These are phyloP conservation scores for Adansonia gregorii DNA, from an alignment of 441 rosid genomes.

Conservation along the genomic window DNA sequence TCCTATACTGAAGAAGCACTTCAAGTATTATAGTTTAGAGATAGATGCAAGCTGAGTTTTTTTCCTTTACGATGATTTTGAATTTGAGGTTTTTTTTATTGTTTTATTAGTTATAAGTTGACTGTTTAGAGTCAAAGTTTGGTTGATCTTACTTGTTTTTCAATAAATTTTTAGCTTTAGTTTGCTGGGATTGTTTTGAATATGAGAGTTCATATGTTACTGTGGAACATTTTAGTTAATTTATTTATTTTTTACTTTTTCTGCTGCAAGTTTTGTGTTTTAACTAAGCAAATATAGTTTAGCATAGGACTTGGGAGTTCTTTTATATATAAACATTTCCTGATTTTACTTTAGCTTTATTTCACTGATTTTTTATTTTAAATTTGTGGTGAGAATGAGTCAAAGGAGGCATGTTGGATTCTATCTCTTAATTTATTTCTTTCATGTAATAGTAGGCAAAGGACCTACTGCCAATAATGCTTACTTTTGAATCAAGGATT, in stretches of 20 bases:
- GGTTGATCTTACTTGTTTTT: too few relatives aligned
- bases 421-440: constrained; percentile 6
- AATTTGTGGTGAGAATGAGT: background rate
- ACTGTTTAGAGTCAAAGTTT: too few relatives aligned
- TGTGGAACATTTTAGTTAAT: background rate
- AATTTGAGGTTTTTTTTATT: too few relatives aligned
- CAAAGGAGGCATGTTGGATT: background rate
- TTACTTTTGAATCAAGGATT: background rate
- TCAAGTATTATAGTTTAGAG: too few relatives aligned
- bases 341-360: background rate
- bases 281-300: background rate
- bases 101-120: too few relatives aligned
- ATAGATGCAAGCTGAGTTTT: too few relatives aligned
- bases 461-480: background rate
- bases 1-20: too few relatives aligned
- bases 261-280: background rate
- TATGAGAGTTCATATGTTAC: background rate
- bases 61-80: too few relatives aligned
- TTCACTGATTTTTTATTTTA: background rate
- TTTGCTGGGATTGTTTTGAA: too few relatives aligned
- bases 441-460: background rate
- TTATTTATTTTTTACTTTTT: background rate
- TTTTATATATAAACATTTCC: background rate
- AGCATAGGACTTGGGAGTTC: background rate
- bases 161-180: too few relatives aligned